These are phyloP conservation scores for Pseudofabraea citricarpa DNA, from an alignment of 2,329 filamentous ascomycete genomes.

Conservation along the genomic window DNA sequence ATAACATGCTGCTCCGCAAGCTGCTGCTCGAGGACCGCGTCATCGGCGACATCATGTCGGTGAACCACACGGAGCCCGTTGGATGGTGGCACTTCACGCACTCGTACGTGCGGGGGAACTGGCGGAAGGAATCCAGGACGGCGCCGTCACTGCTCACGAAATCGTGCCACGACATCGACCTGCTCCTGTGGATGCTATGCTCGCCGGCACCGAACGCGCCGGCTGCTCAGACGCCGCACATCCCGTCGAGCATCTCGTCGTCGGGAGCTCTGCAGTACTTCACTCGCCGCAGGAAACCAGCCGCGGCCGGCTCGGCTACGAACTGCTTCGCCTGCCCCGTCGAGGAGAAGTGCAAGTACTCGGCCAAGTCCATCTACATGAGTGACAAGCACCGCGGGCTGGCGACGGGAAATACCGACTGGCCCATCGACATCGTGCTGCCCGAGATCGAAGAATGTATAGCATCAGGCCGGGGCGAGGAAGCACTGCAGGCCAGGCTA, in stretches of 20 bases:
- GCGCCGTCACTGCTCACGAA: constrained; percentile 86
- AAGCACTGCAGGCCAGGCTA: constrained; percentile 32
- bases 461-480: constrained; percentile 43
- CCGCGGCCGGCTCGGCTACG: constrained; percentile 65
- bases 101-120: constrained; percentile 89
- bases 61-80: constrained; percentile 90
- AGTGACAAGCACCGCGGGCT: constrained; percentile 48
- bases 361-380: constrained; percentile 58
- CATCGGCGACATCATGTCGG: constrained; percentile 79
- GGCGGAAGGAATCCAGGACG: constrained; percentile 74
- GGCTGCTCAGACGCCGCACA: constrained; percentile 49
- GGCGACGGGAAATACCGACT: constrained; percentile 60
- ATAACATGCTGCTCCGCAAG: constrained; percentile 80
- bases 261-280: constrained; percentile 74
- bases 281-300: constrained; percentile 67
- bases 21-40: constrained; percentile 69
- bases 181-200: constrained; percentile 85
- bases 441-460: constrained; percentile 84
- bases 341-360: constrained; percentile 74
- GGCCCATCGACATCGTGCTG: constrained; percentile 86
- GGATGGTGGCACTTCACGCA: constrained; percentile 96
- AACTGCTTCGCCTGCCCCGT: constrained; percentile 78
- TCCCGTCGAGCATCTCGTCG: constrained; percentile 70
- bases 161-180: constrained; percentile 93
- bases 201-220: constrained; percentile 38